These are phyloP conservation scores for Tetrahymena malaccensis DNA, from an alignment of 73 alveolate species.

Conservation along the genomic window DNA sequence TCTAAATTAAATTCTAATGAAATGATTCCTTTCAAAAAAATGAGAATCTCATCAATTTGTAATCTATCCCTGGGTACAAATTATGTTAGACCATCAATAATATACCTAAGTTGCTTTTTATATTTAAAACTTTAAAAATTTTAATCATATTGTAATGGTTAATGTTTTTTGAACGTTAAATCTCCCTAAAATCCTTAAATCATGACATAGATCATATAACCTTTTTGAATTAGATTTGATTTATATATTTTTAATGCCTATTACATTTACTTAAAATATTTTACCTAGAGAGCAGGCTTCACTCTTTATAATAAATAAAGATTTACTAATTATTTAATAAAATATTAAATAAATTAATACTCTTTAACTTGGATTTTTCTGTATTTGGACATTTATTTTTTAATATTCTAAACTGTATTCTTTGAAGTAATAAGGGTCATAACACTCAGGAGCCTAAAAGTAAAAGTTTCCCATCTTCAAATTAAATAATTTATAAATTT, in stretches of 20 bases:
- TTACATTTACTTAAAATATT: too few species aligned
- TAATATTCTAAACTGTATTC: neutral
- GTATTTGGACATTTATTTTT: neutral
- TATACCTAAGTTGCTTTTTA: too few species aligned
- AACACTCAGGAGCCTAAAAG: neutral
- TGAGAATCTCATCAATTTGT: neutral
- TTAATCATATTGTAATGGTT: neutral
- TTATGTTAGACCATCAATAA: neutral
- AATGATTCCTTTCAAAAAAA: neutral
- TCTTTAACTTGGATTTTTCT: neutral
- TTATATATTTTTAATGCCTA: too few species aligned
- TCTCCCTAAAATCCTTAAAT: neutral
- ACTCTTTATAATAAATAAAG: neutral
- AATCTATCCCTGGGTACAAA: neutral
- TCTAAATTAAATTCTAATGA: neutral
- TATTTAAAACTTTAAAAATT: too few species aligned
- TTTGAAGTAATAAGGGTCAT: neutral
- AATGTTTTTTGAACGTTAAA: neutral
- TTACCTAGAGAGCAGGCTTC: neutral
- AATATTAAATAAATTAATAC: neutral
- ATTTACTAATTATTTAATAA: too few species aligned
- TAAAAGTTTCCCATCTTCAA: too few species aligned
- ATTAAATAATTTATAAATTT: too few species aligned
- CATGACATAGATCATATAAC: too few species aligned
- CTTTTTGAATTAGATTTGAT: neutral